phyloP scores from a whole-genome alignment of 345 rosid genomes.

The Adansonia digitata region DNA sequence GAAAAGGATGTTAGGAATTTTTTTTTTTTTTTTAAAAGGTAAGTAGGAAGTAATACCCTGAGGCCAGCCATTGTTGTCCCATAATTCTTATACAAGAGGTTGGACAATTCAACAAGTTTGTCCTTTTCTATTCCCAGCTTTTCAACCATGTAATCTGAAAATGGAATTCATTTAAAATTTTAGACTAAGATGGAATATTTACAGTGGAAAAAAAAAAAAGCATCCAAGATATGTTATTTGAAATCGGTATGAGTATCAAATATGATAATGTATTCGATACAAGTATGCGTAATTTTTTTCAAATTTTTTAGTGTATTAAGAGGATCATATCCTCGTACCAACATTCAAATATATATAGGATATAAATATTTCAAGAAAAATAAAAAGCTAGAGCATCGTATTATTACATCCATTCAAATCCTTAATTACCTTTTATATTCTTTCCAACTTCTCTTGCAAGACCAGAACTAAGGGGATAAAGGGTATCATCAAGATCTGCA shows the following conservation, averaged over 20 bases:
- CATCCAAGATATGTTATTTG: too few species aligned
- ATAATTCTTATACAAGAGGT: conserved; percentile 74
- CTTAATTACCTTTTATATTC: conserved; percentile 70
- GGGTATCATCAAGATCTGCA: conserved; percentile 92
- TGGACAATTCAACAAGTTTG: conserved; percentile 59
- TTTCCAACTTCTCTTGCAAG: conserved; percentile 46
- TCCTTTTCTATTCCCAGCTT: conserved; percentile 62
- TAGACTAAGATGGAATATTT: background rate
- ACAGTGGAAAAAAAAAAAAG: too few species aligned
- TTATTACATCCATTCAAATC: too few species aligned
- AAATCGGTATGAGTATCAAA: too few species aligned
- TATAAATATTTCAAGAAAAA: too few species aligned
- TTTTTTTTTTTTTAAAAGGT: too few species aligned
- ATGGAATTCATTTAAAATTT: conserved; percentile 1
- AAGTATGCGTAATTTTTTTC: too few species aligned
- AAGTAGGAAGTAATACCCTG: conserved; percentile 36
- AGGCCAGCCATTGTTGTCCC: conserved; percentile 99
- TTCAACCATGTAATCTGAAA: conserved; percentile 81
- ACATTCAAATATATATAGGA: too few species aligned
- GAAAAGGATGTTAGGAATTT: background rate
- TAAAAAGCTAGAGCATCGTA: too few species aligned
- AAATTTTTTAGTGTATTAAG: too few species aligned
- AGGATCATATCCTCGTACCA: too few species aligned
- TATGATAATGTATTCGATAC: too few species aligned
- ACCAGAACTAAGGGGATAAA: conserved; percentile 70